Percentiles rank a stretch among this genome's conserved stretches.
Conservation (phyloP, 1,284 basidiomycete species). For the Ustilago trichophora region DNA sequence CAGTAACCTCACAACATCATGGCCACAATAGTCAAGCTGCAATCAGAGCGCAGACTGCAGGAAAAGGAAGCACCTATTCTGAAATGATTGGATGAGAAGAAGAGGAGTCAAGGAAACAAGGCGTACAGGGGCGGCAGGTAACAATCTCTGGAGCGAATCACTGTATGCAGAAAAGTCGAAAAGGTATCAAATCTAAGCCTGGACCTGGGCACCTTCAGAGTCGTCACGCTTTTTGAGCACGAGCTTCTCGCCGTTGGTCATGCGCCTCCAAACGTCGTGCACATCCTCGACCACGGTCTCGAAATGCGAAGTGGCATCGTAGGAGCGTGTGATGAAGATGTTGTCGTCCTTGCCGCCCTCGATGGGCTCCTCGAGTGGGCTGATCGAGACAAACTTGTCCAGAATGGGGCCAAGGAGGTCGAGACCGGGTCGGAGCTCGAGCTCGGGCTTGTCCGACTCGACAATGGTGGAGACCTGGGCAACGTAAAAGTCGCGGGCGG, state of each 20-base stretch:
- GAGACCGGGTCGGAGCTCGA: constrained; percentile 89
- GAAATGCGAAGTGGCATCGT: constrained; percentile 98
- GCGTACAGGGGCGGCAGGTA: too few species aligned
- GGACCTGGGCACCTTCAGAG: constrained; percentile 63
- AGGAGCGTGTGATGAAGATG: constrained; percentile 95
- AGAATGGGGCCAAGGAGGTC: constrained; percentile 90
- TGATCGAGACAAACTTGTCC: constrained; percentile 95
- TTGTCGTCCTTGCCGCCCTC: constrained; percentile 81
- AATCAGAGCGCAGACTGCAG: too few species aligned
- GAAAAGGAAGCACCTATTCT: too few species aligned
- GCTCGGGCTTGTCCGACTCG: constrained; percentile 91
- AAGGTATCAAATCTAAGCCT: constrained; percentile 40
- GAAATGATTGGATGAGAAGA: too few species aligned
- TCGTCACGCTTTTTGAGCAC: constrained; percentile 64
- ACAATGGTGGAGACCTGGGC: constrained; percentile 99
- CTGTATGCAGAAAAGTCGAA: not conserved
- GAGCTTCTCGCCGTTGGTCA: constrained; percentile 62
- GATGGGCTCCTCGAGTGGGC: constrained; percentile 88
- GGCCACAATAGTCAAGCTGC: too few species aligned
- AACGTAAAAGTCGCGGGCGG: constrained; percentile 91
- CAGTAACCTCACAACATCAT: too few species aligned
- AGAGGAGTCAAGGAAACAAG: too few species aligned
- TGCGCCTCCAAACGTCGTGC: constrained; percentile 63
- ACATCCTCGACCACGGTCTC: constrained; percentile 76
- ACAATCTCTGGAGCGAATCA: too few species aligned